Evolutionary conservation across 768 basidiomycete species (phyloP), one percentile per base, ranked within the genome.

Genomic region (Infundibulicybe gibba): DNA sequence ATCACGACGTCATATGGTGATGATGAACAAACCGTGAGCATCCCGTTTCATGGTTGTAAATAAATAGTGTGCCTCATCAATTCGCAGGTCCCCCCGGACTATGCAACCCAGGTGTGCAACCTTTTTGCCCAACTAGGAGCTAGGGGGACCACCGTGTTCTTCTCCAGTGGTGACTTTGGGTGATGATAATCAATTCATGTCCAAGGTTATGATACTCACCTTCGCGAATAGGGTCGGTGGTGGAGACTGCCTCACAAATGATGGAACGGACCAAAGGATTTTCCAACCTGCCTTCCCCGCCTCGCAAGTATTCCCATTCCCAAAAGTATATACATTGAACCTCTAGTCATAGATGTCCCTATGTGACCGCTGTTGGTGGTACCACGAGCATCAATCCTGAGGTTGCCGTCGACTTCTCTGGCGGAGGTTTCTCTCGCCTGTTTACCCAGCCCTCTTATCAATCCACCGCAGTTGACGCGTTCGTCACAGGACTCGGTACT

Each of bases 351-450:
- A 75, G 72, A 21, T 86, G 83, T 54, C 85, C 84, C 3, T 87
- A 69, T 45, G 75, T 87, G n/a, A 87, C 85, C 13, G 38, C 80
- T 2, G 77, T 90, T 3, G 87, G 83, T 3, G 87, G 83, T 6
- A 88, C 86, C 0, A 74, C 69, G 1, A 64, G 65, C 37, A 62
- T 81, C 47, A 77, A 75, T 58, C 83, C 84, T 3, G 84, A 87
- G 58, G 66, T 76, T 30, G 83, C 78, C 8, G 65, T 75, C 42
- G 68, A 61, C 60, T 80, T 85, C 64, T 81, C 83, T 15, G 81
- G 83, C 1, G 86, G 85, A 35, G 85, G 85, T 2, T 86, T 85
- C 64, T 83, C 81, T 16, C 64, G 70, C 45, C 76, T 77, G 58
- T 85, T 86, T 53, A 49, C 70, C 3, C 65, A 62, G 1, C 82